A percentile compares a stretch with the other conserved stretches of the same genome.
Evolutionary conservation across 1,139 yeast genomes (phyloP).

Genomic region (Kodamaea alishanica): DNA sequence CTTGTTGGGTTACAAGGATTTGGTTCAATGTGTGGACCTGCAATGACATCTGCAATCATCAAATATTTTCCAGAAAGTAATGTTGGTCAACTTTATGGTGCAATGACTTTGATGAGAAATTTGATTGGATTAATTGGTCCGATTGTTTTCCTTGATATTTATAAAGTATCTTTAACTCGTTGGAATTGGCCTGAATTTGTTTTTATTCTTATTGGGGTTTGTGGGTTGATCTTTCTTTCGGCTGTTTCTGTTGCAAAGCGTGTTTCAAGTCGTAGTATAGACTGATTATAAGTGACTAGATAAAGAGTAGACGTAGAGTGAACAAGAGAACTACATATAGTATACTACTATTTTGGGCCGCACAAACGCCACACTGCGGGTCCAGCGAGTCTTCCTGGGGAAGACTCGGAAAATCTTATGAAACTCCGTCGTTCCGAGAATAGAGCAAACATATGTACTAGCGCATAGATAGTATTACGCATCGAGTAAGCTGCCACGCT

Average conservation of each 20-base stretch:
- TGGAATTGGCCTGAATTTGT: constrained; percentile 9
- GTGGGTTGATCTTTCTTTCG: constrained; percentile 4
- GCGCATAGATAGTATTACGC: too few relatives aligned
- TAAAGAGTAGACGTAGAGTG: too few relatives aligned
- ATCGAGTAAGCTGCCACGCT: too few relatives aligned
- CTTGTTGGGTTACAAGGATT: constrained; percentile 38
- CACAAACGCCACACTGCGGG: too few relatives aligned
- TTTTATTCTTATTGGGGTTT: constrained; percentile 5
- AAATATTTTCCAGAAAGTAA: constrained; percentile 47
- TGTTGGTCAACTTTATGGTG: constrained; percentile 55
- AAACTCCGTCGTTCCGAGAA: too few relatives aligned
- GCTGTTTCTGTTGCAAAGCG: constrained; percentile 1
- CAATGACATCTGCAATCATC: constrained; percentile 46
- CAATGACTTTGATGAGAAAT: constrained; percentile 45
- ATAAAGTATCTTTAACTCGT: constrained; percentile 19
- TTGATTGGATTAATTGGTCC: constrained; percentile 38
- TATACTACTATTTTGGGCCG: too few relatives aligned
- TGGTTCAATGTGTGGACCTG: constrained; percentile 44
- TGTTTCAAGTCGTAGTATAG: not conserved
- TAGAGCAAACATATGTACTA: too few relatives aligned
- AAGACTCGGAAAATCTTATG: too few relatives aligned
- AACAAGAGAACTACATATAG: too few relatives aligned
- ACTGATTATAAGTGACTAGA: not conserved
- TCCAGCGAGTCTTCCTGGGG: too few relatives aligned
- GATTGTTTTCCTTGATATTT: constrained; percentile 34